A percentile compares a stretch with the other conserved stretches of the same genome.
These are phyloP conservation scores for Tilletia caries DNA, from an alignment of 1,284 basidiomycete species.

Conservation along the genomic window DNA sequence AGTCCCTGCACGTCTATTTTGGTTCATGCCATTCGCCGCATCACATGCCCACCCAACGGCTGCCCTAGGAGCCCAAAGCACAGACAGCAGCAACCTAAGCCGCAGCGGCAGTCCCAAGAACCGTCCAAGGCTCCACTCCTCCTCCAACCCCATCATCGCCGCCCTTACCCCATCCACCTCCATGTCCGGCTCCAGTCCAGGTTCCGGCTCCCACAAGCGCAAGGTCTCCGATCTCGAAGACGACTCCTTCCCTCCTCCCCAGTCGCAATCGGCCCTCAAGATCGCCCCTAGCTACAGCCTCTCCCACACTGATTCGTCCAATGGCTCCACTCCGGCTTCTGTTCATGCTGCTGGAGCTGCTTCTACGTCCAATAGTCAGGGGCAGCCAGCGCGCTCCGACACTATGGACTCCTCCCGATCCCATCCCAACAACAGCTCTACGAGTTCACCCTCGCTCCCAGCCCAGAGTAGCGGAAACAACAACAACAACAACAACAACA, in stretches of 20 bases:
- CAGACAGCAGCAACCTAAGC: background rate
- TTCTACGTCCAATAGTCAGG: background rate
- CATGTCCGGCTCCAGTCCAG: constrained; percentile 2
- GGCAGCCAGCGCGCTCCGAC: background rate
- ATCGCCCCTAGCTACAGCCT: background rate
- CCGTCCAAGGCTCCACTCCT: background rate
- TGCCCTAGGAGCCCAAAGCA: no score
- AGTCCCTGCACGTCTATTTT: no score
- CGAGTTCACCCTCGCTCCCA: background rate
- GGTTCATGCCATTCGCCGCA: no score
- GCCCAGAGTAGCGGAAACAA: background rate
- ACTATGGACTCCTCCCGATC: no score
- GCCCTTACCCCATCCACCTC: background rate
- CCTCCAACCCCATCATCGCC: background rate
- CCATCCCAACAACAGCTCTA: no score
- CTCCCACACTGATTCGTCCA: background rate
- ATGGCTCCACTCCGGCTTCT: background rate
- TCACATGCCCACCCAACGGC: no score
- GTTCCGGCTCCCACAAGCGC: constrained; percentile 5
- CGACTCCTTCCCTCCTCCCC: background rate
- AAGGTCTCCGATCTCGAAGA: background rate
- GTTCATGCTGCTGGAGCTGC: no score
- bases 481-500: background rate
- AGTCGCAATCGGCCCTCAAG: background rate
- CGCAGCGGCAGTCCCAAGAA: background rate